Base-by-base conservation (phyloP, 2,329 filamentous ascomycete species). In the Stagonosporopsis cucurbitacearum region DNA sequence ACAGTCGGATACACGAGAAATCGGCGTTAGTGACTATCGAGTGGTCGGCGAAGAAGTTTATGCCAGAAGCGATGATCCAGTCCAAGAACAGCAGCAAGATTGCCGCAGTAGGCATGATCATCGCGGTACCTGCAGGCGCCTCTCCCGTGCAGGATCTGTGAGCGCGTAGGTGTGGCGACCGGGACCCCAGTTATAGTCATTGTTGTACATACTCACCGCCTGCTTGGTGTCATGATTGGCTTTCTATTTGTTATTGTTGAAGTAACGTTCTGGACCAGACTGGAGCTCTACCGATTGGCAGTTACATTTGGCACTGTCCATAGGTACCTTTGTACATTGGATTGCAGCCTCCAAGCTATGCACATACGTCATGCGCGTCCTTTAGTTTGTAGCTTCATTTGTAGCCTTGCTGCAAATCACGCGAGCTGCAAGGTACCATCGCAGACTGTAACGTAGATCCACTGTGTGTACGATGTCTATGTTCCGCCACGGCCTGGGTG, bases 121-220 rank as follows among this genome's bases (percentile, higher is more conserved):
- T 49, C 43, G 37, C 47, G 41, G 53, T 56, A 56, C 53, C 47
- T 47, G 53, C 47, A 47, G 46, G 11, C 37, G 28, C 42, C 35
- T 19, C 37, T 43, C 37, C 25, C 17, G 41, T 37, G 35, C 28
- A 19, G 19, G 15, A 42, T 25, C 33, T 25, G 30, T 43, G 23
- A 42, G 28, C 6, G 17, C 33, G 36, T 9, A 26, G 13, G n/a
- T 22, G 37, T 51, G 43, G 37, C 36, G 28, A 19, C 42, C 32
- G 32, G 43, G 20, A 32, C 43, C 25, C 36, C 43, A 37, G 47
- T 37, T 37, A 39, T 15, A 25, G 13, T 35, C n/a, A 42, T 40
- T 17, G 51, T 66, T 57, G 56, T 60, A 68, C 64, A 63, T 55
- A 57, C 61, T 68, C 66, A 70, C 67, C 63, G 65, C 67, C 57